Evolutionary conservation across 305 asterid species (phyloP).

Genomic region (Solanum chacoense): DNA sequence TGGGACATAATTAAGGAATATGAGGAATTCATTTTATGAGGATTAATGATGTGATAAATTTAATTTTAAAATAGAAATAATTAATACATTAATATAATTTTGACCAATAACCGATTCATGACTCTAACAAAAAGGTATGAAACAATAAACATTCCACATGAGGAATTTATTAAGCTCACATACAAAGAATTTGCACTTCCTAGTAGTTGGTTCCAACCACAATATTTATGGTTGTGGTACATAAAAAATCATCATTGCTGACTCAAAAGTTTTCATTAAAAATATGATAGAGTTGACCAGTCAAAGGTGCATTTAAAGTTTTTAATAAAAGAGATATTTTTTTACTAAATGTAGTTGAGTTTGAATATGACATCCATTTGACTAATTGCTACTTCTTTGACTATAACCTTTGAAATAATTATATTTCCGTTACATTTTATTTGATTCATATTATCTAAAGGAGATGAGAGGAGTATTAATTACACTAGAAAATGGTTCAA

Average conservation of each 20-base stretch:
- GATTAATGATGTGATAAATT: not conserved
- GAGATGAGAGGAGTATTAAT: not conserved
- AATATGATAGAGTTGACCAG: conserved; percentile 40
- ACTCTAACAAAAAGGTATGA: not conserved
- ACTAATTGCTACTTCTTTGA: conserved; percentile 27
- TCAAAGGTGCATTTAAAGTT: conserved; percentile 43
- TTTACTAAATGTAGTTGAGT: conserved; percentile 5
- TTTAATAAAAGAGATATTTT: conserved; percentile 6
- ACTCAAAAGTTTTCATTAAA: conserved; percentile 13
- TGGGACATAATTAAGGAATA: too few species aligned
- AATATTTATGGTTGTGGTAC: not conserved
- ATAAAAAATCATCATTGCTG: not conserved
- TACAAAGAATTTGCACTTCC: not conserved
- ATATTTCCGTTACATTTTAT: not conserved
- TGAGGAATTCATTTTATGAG: not conserved
- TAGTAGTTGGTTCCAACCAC: not conserved
- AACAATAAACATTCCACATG: not conserved
- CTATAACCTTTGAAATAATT: not conserved
- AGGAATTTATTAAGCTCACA: not conserved
- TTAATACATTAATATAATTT: too few species aligned
- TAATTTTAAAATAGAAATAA: too few species aligned
- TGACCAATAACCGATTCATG: not conserved
- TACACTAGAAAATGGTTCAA: not conserved
- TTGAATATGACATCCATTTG: conserved; percentile 34
- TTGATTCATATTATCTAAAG: not conserved